phyloP scores from a whole-genome alignment of 306 rosid genomes.

The Canavalia ensiformis region DNA sequence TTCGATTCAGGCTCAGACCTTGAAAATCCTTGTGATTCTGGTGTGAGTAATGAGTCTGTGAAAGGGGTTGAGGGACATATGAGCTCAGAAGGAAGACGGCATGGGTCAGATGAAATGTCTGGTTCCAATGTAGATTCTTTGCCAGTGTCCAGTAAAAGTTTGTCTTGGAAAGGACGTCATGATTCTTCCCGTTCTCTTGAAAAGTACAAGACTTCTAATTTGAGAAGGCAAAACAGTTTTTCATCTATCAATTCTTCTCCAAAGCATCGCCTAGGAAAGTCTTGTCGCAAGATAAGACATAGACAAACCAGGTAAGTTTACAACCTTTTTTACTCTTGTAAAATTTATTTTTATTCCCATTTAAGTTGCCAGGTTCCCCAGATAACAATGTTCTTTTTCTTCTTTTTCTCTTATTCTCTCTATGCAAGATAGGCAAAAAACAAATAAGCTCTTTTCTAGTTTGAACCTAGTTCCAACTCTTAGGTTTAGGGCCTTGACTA shows the following conservation, averaged over 20 bases:
- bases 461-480: constrained; percentile 36
- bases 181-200: constrained; percentile 65
- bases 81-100: constrained; percentile 57
- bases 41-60: constrained; percentile 52
- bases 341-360: neutral
- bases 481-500: constrained; percentile 2
- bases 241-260: constrained; percentile 72
- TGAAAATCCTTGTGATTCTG: constrained; percentile 71
- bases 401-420: neutral
- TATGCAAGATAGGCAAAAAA: constrained; percentile 8
- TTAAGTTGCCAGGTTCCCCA: neutral
- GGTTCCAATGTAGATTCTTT: constrained; percentile 76
- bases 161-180: constrained; percentile 93
- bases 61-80: constrained; percentile 54
- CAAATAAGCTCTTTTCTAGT: neutral
- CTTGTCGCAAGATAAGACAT: constrained; percentile 84
- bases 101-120: constrained; percentile 62
- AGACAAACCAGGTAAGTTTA: constrained; percentile 67
- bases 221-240: constrained; percentile 64
- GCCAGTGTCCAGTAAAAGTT: constrained; percentile 65
- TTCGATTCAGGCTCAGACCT: constrained; percentile 76
- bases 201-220: constrained; percentile 60
- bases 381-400: constrained; percentile 15
- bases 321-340: neutral
- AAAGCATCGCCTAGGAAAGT: constrained; percentile 76